Evolutionary conservation across 495 filamentous ascomycete species (phyloP).

Genomic region (Beverwykella pulmonaria): DNA sequence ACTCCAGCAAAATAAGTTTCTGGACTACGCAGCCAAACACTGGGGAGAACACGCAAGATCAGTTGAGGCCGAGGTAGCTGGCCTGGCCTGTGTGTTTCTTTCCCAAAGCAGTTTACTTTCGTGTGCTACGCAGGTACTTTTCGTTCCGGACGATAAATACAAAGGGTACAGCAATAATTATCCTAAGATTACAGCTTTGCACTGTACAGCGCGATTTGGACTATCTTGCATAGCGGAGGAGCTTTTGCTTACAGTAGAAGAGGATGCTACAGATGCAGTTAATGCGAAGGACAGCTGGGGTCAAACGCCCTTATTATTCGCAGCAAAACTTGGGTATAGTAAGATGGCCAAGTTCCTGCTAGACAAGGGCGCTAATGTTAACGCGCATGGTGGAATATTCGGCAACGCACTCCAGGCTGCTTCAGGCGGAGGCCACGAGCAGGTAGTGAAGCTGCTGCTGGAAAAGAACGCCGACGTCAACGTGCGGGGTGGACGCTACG

Average conservation of each 20-base stretch:
- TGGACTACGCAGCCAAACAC: conserved; percentile 49
- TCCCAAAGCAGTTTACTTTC: background rate
- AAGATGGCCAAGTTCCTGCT: conserved; percentile 1
- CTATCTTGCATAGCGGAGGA: conserved; percentile 10
- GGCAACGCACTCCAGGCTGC: too few relatives aligned
- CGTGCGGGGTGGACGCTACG: too few relatives aligned
- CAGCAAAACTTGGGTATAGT: conserved; percentile 41
- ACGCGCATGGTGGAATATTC: too few relatives aligned
- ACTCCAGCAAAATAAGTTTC: conserved; percentile 41
- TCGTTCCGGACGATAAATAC: background rate
- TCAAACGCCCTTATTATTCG: conserved; percentile 38
- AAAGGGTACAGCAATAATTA: conserved; percentile 6
- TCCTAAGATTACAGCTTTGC: conserved; percentile 4
- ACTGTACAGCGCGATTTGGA: conserved; percentile 15
- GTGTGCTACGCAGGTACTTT: background rate
- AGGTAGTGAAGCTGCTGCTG: too few relatives aligned
- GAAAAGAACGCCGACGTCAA: too few relatives aligned
- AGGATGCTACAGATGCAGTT: conserved; percentile 14
- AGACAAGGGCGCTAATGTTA: conserved; percentile 1
- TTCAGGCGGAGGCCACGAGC: too few relatives aligned
- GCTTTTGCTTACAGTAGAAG: background rate
- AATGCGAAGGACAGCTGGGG: conserved; percentile 34
- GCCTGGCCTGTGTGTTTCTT: conserved; percentile 14
- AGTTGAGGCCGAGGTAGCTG: conserved; percentile 28
- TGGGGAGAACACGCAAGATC: conserved; percentile 52